Evolutionary conservation across 1,284 basidiomycete species (phyloP), one percentile per base, ranked within the genome.

Genomic region (Malassezia caprae): DNA sequence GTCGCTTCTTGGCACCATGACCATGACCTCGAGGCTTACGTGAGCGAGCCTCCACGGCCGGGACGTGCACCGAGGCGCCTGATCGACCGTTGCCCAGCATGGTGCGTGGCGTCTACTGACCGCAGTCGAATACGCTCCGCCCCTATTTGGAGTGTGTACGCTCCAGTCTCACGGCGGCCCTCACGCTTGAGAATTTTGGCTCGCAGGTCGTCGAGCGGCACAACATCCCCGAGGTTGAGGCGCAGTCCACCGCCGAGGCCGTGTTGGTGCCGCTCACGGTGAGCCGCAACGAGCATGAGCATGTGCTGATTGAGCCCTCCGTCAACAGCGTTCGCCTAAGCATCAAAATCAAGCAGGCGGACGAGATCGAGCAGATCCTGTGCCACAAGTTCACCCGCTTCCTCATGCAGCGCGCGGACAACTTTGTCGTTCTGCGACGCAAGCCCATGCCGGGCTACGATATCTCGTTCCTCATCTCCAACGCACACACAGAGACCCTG

Each of bases 331-430:
- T 98, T 71, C 84, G 94, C 28, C 79, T 99, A 60, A 88, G 85
- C 76, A 96, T 99, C 78, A 88, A 85, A 77, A 96, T 99, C 77
- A 99, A 99, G 78, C 94, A 99, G 75, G 91, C 94, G 26, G 94
- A 99, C 77, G 94, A 99, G 78, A 96, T 96, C 64, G 94, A 99
- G 76, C 83, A 87, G 57, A 94, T 98, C 65, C 79, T 99, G 40
- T 94, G 90, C 15, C 89, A 96, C 79, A 91, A 96, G 77, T 96
- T 99, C 76, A 94, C 90, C n/a, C 82, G 94, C 44, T 99, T 99
- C 80, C 86, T 98, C 84, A 96, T 90, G 86, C 90, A 93, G 79
- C 81, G 94, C 47, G 94, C 94, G 17, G 94, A 99, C 78, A 87
- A 83, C 76, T 99, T 99, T 75, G 83, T 99, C 53, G 88, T 99